Base-by-base conservation (phyloP, 139 green algal genomes). In the Deuterostichococcus epilithicus region DNA sequence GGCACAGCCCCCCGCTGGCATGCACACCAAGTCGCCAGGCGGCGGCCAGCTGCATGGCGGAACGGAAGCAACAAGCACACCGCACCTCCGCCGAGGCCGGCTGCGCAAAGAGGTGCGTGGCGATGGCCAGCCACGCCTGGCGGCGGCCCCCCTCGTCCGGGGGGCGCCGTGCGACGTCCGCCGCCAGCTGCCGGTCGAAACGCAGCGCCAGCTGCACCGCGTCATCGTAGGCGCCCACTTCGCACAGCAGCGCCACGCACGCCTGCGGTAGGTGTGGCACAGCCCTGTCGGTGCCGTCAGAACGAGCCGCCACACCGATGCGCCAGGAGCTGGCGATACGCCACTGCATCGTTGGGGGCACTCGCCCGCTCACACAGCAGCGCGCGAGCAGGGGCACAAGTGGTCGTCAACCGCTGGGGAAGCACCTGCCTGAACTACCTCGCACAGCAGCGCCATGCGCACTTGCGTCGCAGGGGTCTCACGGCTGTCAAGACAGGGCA, bases 51-150 rank as follows among this genome's bases (percentile, higher is more conserved):
- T n/a, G n/a, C n/a, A n/a, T n/a, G n/a, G n/a, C n/a, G n/a, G n/a
- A n/a, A n/a, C n/a, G n/a, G n/a, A 30, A 33, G 6, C 15, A 34
- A 59, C 5, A 37, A 23, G 18, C 3, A 42, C n/a, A n/a, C 0
- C 30, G 60, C 59, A 68, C 79, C 72, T 60, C 38, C 28, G 36
- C 70, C 15, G 30, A 44, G 35, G 1, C 26, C n/a, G 74, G 87
- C 30, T 68, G 59, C 78, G 91, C 83, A 28, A 98, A 90, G n/a
- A 98, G 83, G 71, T 96, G 88, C 28, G 79, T 71, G 0, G 94
- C 94, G 38, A 98, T 93, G 36, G 80, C 75, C 68, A 98, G 88
- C 95, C 95, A 98, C 68, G 98, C 84, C 81, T 92, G 91, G 45
- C 89, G 85, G 70, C 91, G 71, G 39, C 92, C 78, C 25, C 77